A percentile compares a stretch with the other conserved stretches of the same genome.
Evolutionary conservation across 371 early-diverging fungal genomes (phyloP).

Genomic region (Thermomucor indicae-seudaticae): DNA sequence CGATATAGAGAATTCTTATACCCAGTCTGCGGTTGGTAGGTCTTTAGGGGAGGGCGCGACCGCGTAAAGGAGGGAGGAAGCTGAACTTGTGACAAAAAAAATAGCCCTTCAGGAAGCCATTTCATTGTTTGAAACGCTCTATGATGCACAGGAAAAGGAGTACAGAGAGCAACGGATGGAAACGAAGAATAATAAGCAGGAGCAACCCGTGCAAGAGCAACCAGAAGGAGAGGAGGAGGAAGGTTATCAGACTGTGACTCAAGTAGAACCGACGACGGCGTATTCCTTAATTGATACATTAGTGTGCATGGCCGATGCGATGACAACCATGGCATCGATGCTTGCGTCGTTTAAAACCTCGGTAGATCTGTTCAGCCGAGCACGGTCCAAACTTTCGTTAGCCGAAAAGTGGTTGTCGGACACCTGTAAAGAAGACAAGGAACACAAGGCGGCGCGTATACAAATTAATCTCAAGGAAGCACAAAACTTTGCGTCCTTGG

Average conservation of each 20-base stretch:
- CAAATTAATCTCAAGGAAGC: constrained; percentile 55
- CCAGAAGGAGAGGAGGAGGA: neutral
- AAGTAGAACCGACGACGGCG: constrained; percentile 37
- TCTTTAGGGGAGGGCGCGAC: too few relatives aligned
- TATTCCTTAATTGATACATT: constrained; percentile 41
- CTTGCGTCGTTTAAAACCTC: constrained; percentile 34
- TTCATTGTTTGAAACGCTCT: constrained; percentile 44
- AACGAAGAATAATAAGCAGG: neutral
- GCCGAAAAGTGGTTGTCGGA: constrained; percentile 37
- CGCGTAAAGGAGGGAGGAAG: too few relatives aligned
- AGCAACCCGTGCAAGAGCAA: constrained; percentile 3
- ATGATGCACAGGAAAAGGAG: constrained; percentile 43
- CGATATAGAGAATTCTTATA: constrained; percentile 46
- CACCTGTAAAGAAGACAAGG: constrained; percentile 20
- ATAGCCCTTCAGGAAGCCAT: constrained; percentile 53
- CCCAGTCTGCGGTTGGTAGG: constrained; percentile 37
- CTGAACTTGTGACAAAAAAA: too few relatives aligned
- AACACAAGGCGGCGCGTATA: constrained; percentile 25
- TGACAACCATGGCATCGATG: constrained; percentile 48
- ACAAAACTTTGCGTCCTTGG: constrained; percentile 49
- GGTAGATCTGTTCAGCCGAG: constrained; percentile 31
- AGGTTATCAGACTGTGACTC: constrained; percentile 33
- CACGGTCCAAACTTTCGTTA: constrained; percentile 24
- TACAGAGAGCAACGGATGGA: constrained; percentile 14
- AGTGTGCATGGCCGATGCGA: constrained; percentile 31